Percentiles rank a stretch among this genome's conserved stretches.
Conservation (phyloP, 1,284 basidiomycete genomes). For the Golubevia pallescens region DNA sequence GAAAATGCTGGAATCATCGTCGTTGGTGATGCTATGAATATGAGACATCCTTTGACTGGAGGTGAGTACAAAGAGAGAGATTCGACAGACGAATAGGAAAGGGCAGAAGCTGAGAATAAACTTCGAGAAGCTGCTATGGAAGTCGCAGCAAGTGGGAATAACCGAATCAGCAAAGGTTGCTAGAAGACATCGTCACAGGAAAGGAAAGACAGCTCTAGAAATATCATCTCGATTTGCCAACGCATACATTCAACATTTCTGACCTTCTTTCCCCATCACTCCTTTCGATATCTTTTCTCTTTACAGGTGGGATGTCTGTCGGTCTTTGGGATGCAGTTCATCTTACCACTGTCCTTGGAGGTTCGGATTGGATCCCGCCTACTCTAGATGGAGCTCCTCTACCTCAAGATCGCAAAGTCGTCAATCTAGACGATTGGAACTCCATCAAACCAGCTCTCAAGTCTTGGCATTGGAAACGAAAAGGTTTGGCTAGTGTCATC, state of each 20-base stretch:
- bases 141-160: no score
- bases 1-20: constrained; percentile 77
- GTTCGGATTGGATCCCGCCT: constrained; percentile 37
- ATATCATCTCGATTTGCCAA: constrained; percentile 19
- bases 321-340: constrained; percentile 60
- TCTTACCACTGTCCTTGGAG: constrained; percentile 51
- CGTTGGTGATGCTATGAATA: constrained; percentile 96
- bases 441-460: constrained; percentile 34
- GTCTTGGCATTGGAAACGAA: constrained; percentile 59
- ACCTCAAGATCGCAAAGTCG: background rate
- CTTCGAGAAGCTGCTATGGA: no score
- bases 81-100: no score
- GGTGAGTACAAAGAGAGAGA: constrained; percentile 66
- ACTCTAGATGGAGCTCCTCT: background rate
- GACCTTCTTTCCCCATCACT: background rate
- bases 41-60: constrained; percentile 97
- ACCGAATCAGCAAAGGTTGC: no score
- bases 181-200: no score
- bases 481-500: constrained; percentile 51
- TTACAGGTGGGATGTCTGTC: constrained; percentile 52
- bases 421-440: constrained; percentile 41
- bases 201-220: no score
- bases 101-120: no score
- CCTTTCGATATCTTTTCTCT: background rate
- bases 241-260: background rate